Percentiles rank a stretch among this genome's conserved stretches.
These are phyloP conservation scores for Rehmannia glutinosa DNA, from an alignment of 257 asterid species.

Conservation along the genomic window DNA sequence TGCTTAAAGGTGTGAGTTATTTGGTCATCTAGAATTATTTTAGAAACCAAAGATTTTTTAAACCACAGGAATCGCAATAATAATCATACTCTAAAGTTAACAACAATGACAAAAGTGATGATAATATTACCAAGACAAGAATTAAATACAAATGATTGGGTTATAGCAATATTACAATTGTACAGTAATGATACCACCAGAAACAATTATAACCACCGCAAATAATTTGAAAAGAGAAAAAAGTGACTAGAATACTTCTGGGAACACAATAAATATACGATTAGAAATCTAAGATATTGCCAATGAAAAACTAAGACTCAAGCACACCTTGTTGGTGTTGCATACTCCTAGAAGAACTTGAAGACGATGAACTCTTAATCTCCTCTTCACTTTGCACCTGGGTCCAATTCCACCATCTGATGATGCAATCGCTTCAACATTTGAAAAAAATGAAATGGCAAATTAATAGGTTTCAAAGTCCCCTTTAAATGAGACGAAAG, in stretches of 20 bases:
- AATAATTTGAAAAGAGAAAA: neutral
- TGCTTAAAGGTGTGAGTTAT: too few relatives aligned
- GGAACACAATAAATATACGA: neutral
- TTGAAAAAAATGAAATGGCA: neutral
- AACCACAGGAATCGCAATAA: too few relatives aligned
- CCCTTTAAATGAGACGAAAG: neutral
- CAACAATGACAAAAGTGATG: neutral
- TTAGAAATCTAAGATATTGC: neutral
- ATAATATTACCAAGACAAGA: too few relatives aligned
- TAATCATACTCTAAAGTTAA: neutral
- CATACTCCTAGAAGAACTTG: constrained; percentile 33
- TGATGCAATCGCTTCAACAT: constrained; percentile 70
- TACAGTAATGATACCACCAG: neutral
- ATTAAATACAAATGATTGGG: neutral
- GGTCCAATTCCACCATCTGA: constrained; percentile 85
- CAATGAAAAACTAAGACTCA: neutral
- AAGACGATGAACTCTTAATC: constrained; percentile 30
- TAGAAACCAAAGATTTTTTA: too few relatives aligned
- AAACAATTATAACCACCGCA: neutral
- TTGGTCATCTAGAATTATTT: too few relatives aligned
- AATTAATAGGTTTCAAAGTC: constrained; percentile 1
- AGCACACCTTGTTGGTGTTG: constrained; percentile 48
- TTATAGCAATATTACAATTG: neutral
- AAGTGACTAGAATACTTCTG: neutral
- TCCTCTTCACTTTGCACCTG: constrained; percentile 43